Evolutionary conservation across 163 green algal genomes (phyloP), one percentile per base, ranked within the genome.

Genomic region (Scenedesmus sp.): DNA sequence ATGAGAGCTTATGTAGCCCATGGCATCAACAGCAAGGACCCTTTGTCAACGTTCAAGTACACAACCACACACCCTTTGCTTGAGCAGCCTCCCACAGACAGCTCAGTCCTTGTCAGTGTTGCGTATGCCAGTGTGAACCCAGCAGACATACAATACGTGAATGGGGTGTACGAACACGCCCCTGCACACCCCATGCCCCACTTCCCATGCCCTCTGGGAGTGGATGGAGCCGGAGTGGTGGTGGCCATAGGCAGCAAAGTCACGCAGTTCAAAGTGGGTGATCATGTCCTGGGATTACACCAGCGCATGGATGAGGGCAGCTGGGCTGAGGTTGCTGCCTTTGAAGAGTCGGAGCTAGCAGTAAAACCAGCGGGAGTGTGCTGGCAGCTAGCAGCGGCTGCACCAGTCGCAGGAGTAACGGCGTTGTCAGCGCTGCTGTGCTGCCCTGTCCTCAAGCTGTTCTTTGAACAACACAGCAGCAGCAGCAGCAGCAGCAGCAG

Each of bases 81-180:
- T 55, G 64, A 57, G 20, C 16, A n/a, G 16, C 82, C 59, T 23
- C 82, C 82, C 2, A 57, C 82, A 9, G 82, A 54, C 59, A 87
- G 64, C 15, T 55, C 86, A 55, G 62, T 90, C 3, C 86, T 90
- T 62, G 86, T 90, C 23, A 56, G 64, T 9, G 26, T 90, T n/a
- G 67, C 62, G 52, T 90, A 82, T 64, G 86, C 67, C 18, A 79
- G 66, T 73, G 66, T 84, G 18, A 90, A 90, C 66, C 86, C 86
- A 82, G 86, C 86, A 90, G 86, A 90, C 86, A 60, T 90, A 66
- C 64, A 90, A 64, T 90, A 90, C 52, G 26, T 83, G 12, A 82
- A 90, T 34, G 86, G 86, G 16, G 34, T 64, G 5, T 90, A 90
- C 26, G 46, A 90, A 26, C 34, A 90, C 26, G 62, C 86, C 20